These are phyloP conservation scores for Aspergillus fumigatus DNA, from an alignment of 2,329 filamentous ascomycete species.

Conservation along the genomic window DNA sequence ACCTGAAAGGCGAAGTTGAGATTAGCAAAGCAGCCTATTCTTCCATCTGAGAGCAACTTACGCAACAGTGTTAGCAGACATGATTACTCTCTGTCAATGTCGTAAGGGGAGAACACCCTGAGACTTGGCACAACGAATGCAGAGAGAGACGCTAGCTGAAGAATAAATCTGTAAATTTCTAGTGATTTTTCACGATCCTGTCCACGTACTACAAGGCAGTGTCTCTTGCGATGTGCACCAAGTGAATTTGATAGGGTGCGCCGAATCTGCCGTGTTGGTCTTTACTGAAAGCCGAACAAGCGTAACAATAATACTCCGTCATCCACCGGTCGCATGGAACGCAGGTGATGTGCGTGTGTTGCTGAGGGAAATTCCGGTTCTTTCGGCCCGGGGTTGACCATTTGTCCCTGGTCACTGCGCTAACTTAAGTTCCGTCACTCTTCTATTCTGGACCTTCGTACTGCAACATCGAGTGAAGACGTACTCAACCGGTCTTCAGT, in stretches of 20 bases:
- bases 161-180: not conserved
- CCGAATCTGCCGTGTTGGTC: constrained; percentile 22
- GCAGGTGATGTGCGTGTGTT: not conserved
- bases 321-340: constrained; percentile 22
- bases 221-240: not conserved
- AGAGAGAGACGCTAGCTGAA: not conserved
- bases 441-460: not conserved
- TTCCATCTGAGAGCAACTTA: constrained; percentile 21
- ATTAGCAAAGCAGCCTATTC: constrained; percentile 9
- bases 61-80: constrained; percentile 37
- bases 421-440: constrained; percentile 17
- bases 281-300: constrained; percentile 13
- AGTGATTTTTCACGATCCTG: not conserved
- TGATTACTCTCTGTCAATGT: constrained; percentile 14
- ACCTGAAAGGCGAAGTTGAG: constrained; percentile 42
- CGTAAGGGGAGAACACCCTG: not conserved
- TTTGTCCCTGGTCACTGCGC: constrained; percentile 1
- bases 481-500: not conserved
- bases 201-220: not conserved
- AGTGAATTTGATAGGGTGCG: constrained; percentile 1
- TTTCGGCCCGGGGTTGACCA: constrained; percentile 24
- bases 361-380: constrained; percentile 25
- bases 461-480: not conserved
- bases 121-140: not conserved
- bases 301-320: constrained; percentile 35